These are phyloP conservation scores for Silene vulgaris DNA, from an alignment of 179 eudicot genomes.

Conservation along the genomic window DNA sequence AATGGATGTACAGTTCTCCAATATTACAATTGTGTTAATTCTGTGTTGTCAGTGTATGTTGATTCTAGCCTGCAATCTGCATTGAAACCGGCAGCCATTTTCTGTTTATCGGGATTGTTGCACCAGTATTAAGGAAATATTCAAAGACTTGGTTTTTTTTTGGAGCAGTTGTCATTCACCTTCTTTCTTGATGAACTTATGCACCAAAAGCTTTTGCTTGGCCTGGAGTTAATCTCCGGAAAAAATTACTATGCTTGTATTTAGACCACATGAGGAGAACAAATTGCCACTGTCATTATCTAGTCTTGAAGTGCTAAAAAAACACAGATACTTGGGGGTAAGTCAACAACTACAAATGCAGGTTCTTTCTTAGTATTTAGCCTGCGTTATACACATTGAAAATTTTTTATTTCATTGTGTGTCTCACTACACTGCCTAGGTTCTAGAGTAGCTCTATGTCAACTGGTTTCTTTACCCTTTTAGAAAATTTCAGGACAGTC, in stretches of 20 bases:
- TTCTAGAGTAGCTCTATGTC: background rate
- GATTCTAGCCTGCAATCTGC: background rate
- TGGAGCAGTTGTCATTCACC: background rate
- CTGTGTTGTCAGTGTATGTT: background rate
- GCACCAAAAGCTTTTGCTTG: background rate
- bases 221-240: background rate
- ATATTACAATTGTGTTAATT: slow-evolving; percentile 5
- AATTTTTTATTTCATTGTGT: background rate
- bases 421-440: background rate
- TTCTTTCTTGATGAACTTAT: background rate
- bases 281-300: background rate
- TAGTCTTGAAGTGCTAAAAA: too few relatives aligned
- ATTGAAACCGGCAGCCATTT: background rate
- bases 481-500: background rate
- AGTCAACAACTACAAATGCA: background rate
- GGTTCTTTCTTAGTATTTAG: background rate
- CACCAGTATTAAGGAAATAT: background rate
- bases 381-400: background rate
- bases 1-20: background rate
- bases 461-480: background rate
- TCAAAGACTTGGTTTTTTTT: background rate
- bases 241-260: background rate
- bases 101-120: background rate
- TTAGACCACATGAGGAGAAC: background rate
- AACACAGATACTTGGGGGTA: too few relatives aligned